Evolutionary conservation across 2,329 filamentous ascomycete genomes (phyloP).

Genomic region (Stagonosporopsis vannaccii): DNA sequence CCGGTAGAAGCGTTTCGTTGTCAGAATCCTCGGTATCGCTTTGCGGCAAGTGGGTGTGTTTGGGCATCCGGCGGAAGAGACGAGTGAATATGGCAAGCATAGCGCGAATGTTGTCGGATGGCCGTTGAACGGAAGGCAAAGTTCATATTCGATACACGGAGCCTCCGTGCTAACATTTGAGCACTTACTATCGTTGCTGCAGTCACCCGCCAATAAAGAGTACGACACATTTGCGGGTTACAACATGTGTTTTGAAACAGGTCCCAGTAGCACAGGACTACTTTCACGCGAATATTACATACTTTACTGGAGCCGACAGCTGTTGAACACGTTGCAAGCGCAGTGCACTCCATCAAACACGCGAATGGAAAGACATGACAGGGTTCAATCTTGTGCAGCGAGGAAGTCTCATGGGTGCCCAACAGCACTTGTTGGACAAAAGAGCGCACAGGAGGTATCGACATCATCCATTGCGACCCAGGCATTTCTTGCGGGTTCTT

Average conservation of each 20-base stretch:
- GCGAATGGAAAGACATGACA: neutral
- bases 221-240: neutral
- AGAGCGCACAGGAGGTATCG: neutral
- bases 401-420: too few species aligned
- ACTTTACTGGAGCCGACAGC: neutral
- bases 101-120: neutral
- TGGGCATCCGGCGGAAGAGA: constrained; percentile 15
- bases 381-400: too few species aligned
- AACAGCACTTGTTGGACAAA: neutral
- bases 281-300: neutral
- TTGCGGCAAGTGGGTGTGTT: constrained; percentile 18
- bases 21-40: constrained; percentile 21
- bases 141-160: neutral
- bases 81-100: constrained; percentile 1
- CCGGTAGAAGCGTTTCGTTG: constrained; percentile 24
- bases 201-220: neutral
- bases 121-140: neutral
- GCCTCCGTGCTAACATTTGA: neutral
- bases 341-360: neutral
- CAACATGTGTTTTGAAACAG: neutral
- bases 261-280: neutral
- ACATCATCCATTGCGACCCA: neutral
- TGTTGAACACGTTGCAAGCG: constrained; percentile 1
- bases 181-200: neutral
- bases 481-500: neutral